A percentile compares a stretch with the other conserved stretches of the same genome.
phyloP scores from a whole-genome alignment of 2,329 filamentous ascomycete genomes.

The Decorospora gaudefroyi region DNA sequence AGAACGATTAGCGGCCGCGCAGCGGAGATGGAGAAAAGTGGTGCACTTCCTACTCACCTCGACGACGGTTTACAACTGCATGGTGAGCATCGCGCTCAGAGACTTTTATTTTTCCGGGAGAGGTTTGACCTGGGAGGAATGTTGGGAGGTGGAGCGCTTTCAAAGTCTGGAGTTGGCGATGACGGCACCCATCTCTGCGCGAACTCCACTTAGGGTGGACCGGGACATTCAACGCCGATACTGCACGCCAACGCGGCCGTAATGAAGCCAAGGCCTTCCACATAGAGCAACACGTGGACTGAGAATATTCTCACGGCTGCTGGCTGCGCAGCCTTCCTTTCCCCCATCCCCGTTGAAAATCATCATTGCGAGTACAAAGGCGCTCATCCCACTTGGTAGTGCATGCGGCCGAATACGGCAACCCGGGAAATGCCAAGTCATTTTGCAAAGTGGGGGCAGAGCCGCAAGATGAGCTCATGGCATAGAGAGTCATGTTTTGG shows the following conservation, averaged over 20 bases:
- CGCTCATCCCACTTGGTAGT: slow-evolving; percentile 9
- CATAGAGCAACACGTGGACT: neutral
- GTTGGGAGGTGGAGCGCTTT: slow-evolving; percentile 21
- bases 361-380: neutral
- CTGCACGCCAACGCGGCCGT: slow-evolving; percentile 2
- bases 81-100: slow-evolving; percentile 19
- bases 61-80: slow-evolving; percentile 18
- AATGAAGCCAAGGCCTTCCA: slow-evolving; percentile 2
- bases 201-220: slow-evolving; percentile 21
- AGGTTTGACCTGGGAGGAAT: slow-evolving; percentile 8
- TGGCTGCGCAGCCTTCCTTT: neutral
- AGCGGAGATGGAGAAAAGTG: slow-evolving; percentile 17
- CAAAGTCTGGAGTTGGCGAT: slow-evolving; percentile 29
- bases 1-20: slow-evolving; percentile 22
- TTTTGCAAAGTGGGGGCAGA: slow-evolving; percentile 16
- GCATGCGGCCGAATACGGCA: slow-evolving; percentile 9
- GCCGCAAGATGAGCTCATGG: slow-evolving; percentile 21
- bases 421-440: slow-evolving; percentile 13
- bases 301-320: slow-evolving; percentile 1
- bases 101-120: slow-evolving; percentile 18
- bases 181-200: too few relatives aligned
- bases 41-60: slow-evolving; percentile 13
- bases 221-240: slow-evolving; percentile 7
- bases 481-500: slow-evolving; percentile 8
- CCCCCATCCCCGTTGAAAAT: neutral